A percentile compares a stretch with the other conserved stretches of the same genome.
These are phyloP conservation scores for Cardiospermum halicacabum DNA, from an alignment of 345 rosid species.

Conservation along the genomic window DNA sequence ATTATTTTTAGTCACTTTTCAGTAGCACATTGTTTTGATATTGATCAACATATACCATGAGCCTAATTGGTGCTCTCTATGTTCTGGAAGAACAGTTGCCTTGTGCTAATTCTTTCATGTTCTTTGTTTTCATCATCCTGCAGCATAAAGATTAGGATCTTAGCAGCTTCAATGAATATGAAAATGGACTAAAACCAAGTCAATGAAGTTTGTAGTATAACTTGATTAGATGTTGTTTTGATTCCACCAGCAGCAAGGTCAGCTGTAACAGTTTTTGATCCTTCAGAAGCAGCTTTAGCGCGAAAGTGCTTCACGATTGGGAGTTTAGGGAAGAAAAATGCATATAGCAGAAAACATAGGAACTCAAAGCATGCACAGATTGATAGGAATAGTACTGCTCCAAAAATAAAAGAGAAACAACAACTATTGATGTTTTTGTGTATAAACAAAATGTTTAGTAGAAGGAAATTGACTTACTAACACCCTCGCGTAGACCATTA, in stretches of 20 bases:
- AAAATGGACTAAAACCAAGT: neutral
- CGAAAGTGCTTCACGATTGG: constrained; percentile 81
- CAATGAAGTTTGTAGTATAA: neutral
- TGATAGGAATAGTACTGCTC: constrained; percentile 71
- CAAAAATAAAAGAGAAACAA: neutral
- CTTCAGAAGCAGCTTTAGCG: constrained; percentile 82
- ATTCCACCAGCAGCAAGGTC: constrained; percentile 91
- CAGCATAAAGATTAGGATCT: neutral
- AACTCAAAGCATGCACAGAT: constrained; percentile 66
- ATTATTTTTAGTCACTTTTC: no score
- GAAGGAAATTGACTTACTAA: constrained; percentile 40
- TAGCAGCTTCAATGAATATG: neutral
- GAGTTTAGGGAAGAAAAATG: constrained; percentile 59
- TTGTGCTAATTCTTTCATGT: constrained; percentile 46
- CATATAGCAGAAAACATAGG: constrained; percentile 58
- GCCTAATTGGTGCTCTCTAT: constrained; percentile 54
- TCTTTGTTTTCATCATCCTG: constrained; percentile 40
- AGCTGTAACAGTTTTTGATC: constrained; percentile 73
- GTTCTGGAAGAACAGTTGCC: constrained; percentile 48
- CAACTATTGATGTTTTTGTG: neutral
- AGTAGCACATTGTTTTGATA: neutral
- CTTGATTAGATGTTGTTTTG: constrained; percentile 27
- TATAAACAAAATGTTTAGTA: constrained; percentile 24
- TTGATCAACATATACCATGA: constrained; percentile 36
- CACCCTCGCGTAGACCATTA: constrained; percentile 71